Evolutionary conservation across 371 early-diverging fungal genomes (phyloP).

Genomic region (Umbelopsis sp.): DNA sequence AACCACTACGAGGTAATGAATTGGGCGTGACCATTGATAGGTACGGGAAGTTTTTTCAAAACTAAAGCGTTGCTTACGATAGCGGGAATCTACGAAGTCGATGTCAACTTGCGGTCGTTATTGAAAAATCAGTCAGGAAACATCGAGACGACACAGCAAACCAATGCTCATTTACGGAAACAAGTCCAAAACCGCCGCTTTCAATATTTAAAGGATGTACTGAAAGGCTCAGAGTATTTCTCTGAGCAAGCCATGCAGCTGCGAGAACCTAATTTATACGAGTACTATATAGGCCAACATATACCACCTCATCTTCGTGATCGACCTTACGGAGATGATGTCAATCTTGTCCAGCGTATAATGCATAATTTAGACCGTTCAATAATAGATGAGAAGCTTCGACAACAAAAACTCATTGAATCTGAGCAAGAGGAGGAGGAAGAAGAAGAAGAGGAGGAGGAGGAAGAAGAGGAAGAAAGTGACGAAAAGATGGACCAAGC

Average conservation of each 20-base stretch:
- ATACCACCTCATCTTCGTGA: constrained; percentile 34
- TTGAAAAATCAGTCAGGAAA: constrained; percentile 24
- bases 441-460: constrained; percentile 35
- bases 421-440: constrained; percentile 58
- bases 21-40: no score
- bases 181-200: constrained; percentile 47
- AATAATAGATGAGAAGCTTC: constrained; percentile 36
- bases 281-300: constrained; percentile 53
- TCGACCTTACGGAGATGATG: constrained; percentile 41
- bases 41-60: background rate
- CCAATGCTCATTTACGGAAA: constrained; percentile 27
- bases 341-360: constrained; percentile 47
- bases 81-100: constrained; percentile 46
- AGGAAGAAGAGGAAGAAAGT: constrained; percentile 37
- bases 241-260: constrained; percentile 49
- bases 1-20: constrained; percentile 29
- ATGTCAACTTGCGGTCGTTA: constrained; percentile 36
- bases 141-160: constrained; percentile 7
- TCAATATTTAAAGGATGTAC: constrained; percentile 37
- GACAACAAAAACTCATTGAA: constrained; percentile 33
- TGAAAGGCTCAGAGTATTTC: constrained; percentile 47
- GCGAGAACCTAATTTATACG: constrained; percentile 50
- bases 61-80: background rate
- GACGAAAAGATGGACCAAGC: constrained; percentile 23
- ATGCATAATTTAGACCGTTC: constrained; percentile 44